Base-by-base conservation (phyloP, 371 early-diverging fungal genomes). In the Blastocladiella emersonii region DNA sequence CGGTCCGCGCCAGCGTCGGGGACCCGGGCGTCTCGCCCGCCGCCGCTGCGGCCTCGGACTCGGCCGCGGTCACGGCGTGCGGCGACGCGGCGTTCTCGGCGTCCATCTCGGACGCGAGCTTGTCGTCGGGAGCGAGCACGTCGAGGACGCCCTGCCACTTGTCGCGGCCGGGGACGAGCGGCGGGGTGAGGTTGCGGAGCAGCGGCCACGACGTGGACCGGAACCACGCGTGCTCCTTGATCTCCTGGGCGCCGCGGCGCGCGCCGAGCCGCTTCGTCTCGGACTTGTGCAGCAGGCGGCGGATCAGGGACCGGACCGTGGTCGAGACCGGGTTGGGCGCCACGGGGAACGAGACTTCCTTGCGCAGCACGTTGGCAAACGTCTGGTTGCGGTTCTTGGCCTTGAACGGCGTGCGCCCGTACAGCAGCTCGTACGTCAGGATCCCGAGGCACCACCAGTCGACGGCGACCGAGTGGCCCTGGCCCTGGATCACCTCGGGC, bases 381-480 rank as follows among this genome's bases (percentile, higher is more conserved):
- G 94, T 94, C 0, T 79, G 80, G 70, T 88, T 87, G 56, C 94
- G 79, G 68, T 86, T 85, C 36, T 72, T 70, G 62, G 95, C 19
- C 23, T 23, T 7, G 61, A 59, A 59, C 13, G 59, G 59, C 30
- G 59, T 59, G 44, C 59, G 59, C 15, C 59, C 59, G 45, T 34
- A 41, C 12, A 30, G 30, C 27, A 56, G 44, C 45, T 27, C 34
- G 51, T 48, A 27, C 45, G 21, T 44, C 55, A 98, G 77, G 36
- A 98, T 92, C 19, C 98, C 99, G 21, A 98, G 73, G 10, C 97
- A 93, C 99, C 99, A 99, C 92, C 98, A 95, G 79, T 99, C 99
- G 25, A 94, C 95, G 2, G 56, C 36, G 6, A 61, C 34, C 0
- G 97, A 90, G 76, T 98, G 96, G 34, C 96, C 96, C 60, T 80